Percentiles rank a stretch among this genome's conserved stretches.
Conservation (phyloP, 192 early-diverging fungal genomes). For the Coemansia sp. region DNA sequence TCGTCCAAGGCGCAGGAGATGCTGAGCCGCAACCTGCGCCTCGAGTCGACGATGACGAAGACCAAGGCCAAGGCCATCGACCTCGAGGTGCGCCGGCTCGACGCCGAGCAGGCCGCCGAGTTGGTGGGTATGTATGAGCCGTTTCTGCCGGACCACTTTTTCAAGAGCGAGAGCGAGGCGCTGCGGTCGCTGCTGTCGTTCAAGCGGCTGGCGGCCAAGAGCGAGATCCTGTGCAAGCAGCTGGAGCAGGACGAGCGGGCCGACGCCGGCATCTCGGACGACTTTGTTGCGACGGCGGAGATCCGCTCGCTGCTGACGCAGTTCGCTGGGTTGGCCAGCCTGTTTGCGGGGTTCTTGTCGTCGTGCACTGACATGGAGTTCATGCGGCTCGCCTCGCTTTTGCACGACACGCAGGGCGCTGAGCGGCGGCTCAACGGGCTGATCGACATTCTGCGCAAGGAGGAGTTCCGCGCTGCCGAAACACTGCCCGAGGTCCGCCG, state of each 20-base stretch:
- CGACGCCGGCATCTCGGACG: conserved; percentile 50
- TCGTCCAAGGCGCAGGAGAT: conserved; percentile 78
- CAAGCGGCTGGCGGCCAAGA: conserved; percentile 81
- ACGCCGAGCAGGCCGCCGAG: conserved; percentile 80
- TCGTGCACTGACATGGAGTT: conserved; percentile 71
- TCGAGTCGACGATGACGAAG: conserved; percentile 79
- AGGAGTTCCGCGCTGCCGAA: conserved; percentile 71
- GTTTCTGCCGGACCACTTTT: conserved; percentile 86
- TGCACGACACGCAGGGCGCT: conserved; percentile 74
- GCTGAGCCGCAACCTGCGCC: conserved; percentile 75
- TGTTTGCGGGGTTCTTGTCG: conserved; percentile 68
- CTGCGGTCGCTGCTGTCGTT: conserved; percentile 75
- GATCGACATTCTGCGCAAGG: conserved; percentile 74
- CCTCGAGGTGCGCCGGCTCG: conserved; percentile 84
- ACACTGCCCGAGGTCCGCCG: conserved; percentile 68
- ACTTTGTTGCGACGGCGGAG: conserved; percentile 54
- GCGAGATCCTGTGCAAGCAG: conserved; percentile 72
- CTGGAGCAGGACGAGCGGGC: conserved; percentile 68
- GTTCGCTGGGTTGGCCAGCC: conserved; percentile 67
- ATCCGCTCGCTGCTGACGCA: conserved; percentile 31
- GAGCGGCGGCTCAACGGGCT: conserved; percentile 77
- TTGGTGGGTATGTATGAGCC: conserved; percentile 60
- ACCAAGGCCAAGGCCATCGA: conserved; percentile 89
- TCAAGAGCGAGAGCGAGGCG: conserved; percentile 74
- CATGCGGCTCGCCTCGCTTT: conserved; percentile 67